These are phyloP conservation scores for Endothia cerciana DNA, from an alignment of 2,329 filamentous ascomycete species.

Conservation along the genomic window DNA sequence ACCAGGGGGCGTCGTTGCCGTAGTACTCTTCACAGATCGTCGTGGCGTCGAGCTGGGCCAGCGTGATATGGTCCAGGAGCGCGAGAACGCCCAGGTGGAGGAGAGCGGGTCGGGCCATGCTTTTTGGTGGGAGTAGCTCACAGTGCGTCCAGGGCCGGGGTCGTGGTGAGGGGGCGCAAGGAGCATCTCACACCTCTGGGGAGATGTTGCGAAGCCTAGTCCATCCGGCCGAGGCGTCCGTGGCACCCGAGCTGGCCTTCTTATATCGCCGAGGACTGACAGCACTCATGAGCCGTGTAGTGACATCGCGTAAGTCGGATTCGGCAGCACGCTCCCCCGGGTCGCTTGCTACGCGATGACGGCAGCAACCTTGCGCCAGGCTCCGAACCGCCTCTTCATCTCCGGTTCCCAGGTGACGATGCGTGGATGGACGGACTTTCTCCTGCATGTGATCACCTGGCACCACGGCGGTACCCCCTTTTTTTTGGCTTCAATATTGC, in stretches of 20 bases:
- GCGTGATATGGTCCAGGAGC: neutral
- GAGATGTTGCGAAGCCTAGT: neutral
- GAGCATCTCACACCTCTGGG: neutral
- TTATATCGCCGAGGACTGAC: neutral
- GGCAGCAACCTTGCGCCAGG: too few species aligned
- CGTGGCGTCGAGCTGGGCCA: conserved; percentile 19
- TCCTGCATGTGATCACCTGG: neutral
- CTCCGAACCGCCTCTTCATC: neutral
- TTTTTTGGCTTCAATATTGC: neutral
- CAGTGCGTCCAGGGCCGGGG: too few species aligned
- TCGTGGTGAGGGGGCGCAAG: neutral
- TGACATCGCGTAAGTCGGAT: neutral
- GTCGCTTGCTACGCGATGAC: too few species aligned
- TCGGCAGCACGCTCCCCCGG: too few species aligned
- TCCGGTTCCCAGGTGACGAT: neutral
- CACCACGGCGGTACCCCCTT: neutral
- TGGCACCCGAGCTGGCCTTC: neutral
- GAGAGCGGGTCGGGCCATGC: conserved; percentile 6
- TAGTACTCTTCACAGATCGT: conserved; percentile 36
- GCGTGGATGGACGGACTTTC: neutral
- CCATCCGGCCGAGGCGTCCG: neutral
- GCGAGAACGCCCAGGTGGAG: conserved; percentile 4
- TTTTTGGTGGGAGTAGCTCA: neutral
- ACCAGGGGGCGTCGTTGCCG: conserved; percentile 46
- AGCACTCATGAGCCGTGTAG: neutral